These are phyloP conservation scores for Boletus subcaerulescens DNA, from an alignment of 768 basidiomycete genomes.

Conservation along the genomic window DNA sequence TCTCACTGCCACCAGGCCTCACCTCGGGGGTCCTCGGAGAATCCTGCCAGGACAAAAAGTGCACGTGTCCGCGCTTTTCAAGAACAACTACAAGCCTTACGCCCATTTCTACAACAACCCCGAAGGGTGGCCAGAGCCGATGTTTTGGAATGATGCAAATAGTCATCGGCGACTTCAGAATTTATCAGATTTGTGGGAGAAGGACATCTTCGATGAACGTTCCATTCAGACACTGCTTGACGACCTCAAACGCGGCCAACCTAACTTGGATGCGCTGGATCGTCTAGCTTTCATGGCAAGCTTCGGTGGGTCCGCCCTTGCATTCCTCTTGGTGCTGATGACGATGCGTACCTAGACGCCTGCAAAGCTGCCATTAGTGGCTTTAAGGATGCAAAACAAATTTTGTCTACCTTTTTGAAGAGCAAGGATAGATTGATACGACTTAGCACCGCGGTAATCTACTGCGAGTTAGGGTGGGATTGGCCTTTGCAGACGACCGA, in stretches of 20 bases:
- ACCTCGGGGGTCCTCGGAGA: conserved; percentile 23
- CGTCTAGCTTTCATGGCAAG: conserved; percentile 29
- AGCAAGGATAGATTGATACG: conserved; percentile 16
- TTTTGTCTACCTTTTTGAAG: conserved; percentile 13
- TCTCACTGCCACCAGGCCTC: conserved; percentile 23
- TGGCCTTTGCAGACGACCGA: conserved; percentile 10
- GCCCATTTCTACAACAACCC: conserved; percentile 22
- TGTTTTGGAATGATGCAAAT: conserved; percentile 30
- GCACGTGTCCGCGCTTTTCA: conserved; percentile 32
- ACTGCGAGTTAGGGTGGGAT: conserved; percentile 25
- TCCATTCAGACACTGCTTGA: conserved; percentile 18
- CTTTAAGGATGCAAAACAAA: background rate
- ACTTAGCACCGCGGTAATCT: conserved; percentile 25
- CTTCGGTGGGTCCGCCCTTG: conserved; percentile 19
- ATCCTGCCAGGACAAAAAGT: conserved; percentile 31
- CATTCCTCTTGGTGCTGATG: background rate
- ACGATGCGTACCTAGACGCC: conserved; percentile 9
- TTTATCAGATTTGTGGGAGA: conserved; percentile 26
- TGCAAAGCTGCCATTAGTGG: conserved; percentile 9
- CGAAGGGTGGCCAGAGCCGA: conserved; percentile 26
- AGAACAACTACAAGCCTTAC: conserved; percentile 26
- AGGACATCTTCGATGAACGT: conserved; percentile 25
- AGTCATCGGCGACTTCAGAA: conserved; percentile 18
- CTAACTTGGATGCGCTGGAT: conserved; percentile 23
- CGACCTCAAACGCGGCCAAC: conserved; percentile 14